phyloP scores from a whole-genome alignment of 2,329 filamentous ascomycete species.

The Graphilbum fragrans region DNA sequence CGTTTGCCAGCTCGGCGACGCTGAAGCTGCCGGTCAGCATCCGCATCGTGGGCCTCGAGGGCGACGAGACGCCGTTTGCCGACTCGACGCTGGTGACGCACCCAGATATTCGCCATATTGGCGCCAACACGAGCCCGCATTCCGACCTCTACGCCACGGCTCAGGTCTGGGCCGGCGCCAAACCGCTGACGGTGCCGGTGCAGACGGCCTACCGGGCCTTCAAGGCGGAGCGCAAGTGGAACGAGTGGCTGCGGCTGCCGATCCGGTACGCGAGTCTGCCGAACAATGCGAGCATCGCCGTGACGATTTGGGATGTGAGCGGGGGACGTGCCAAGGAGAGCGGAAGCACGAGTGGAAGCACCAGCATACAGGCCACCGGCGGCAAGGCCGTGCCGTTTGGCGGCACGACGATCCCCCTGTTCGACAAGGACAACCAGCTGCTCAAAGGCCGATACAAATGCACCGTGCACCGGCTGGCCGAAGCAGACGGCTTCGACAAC shows the following conservation, averaged over 20 bases:
- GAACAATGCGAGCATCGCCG: conserved; percentile 69
- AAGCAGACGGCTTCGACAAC: conserved; percentile 73
- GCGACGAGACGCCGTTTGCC: conserved; percentile 60
- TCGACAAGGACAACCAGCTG: conserved; percentile 82
- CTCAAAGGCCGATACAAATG: conserved; percentile 92
- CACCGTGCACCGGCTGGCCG: conserved; percentile 65
- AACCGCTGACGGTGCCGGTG: conserved; percentile 80
- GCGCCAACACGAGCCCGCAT: conserved; percentile 63
- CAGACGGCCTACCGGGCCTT: conserved; percentile 92
- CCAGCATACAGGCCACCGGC: conserved; percentile 25
- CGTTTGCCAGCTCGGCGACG: conserved; percentile 81
- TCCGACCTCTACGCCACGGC: conserved; percentile 90
- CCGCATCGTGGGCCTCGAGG: conserved; percentile 63
- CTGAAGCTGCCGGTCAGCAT: conserved; percentile 62
- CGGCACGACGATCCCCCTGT: conserved; percentile 83
- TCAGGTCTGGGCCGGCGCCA: conserved; percentile 92
- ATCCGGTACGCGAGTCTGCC: conserved; percentile 76
- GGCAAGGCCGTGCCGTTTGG: conserved; percentile 84
- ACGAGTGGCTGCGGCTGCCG: conserved; percentile 88
- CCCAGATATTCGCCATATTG: conserved; percentile 73
- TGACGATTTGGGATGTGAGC: conserved; percentile 95
- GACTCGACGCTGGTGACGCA: conserved; percentile 68
- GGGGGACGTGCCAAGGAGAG: conserved; percentile 13
- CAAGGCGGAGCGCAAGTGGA: conserved; percentile 68
- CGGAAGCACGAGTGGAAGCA: too few relatives aligned